Percentiles rank a stretch among this genome's conserved stretches.
These are phyloP conservation scores for Populus tomentosa DNA, from an alignment of 441 rosid species.

Conservation along the genomic window DNA sequence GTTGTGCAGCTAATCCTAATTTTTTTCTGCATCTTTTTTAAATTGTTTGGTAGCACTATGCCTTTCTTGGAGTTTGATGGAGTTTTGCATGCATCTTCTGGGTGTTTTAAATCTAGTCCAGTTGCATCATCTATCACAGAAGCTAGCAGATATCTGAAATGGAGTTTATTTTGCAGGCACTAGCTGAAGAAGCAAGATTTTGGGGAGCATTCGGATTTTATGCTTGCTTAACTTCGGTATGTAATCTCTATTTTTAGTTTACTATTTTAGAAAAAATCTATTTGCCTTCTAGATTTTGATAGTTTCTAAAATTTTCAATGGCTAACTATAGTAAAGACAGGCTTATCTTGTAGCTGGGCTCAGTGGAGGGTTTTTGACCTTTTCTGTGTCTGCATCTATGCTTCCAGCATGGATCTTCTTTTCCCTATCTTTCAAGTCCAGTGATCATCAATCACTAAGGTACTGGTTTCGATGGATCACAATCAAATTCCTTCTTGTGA, in stretches of 20 bases:
- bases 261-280: not conserved
- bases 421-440: conserved; percentile 42
- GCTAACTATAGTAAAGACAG: conserved; percentile 42
- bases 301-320: conserved; percentile 1
- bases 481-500: not conserved
- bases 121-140: not conserved
- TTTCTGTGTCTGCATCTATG: conserved; percentile 60
- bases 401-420: conserved; percentile 73
- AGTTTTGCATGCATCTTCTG: not conserved
- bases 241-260: not conserved
- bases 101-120: not conserved
- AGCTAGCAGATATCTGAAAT: conserved; percentile 15
- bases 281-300: not conserved
- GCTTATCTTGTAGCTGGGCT: conserved; percentile 77
- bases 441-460: conserved; percentile 56
- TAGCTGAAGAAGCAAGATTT: conserved; percentile 78
- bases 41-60: not conserved
- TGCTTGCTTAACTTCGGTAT: conserved; percentile 70
- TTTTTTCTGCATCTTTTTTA: not conserved
- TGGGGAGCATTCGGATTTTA: conserved; percentile 98
- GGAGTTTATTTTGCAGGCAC: conserved; percentile 48
- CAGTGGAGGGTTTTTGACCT: conserved; percentile 85
- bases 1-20: not conserved
- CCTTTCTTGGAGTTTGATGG: not conserved
- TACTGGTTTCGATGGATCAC: conserved; percentile 21